Base-by-base conservation (phyloP, 1,284 basidiomycete genomes). In the Ceratobasidium sp. region DNA sequence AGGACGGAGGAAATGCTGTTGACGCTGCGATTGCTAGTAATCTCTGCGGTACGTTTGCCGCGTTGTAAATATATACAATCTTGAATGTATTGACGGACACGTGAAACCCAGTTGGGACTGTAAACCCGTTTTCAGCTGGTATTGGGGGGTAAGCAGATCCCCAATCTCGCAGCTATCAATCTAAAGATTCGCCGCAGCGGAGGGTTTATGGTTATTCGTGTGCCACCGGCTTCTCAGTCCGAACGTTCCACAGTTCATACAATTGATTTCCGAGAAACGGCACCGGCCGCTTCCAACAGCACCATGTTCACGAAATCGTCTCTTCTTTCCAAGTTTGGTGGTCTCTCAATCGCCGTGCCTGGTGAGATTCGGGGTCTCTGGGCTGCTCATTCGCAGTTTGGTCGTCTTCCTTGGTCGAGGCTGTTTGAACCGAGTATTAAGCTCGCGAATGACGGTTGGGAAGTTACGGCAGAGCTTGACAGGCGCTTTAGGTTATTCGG, bases 261-360 rank as follows among this genome's bases (percentile, higher is more conserved):
- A 2, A 86, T 98, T 71, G 93, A 97, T 82, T 98, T 95, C 79
- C 87, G 96, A 55, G 96, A 98, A 80, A 91, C 88, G 0, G 93
- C 92, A 0, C 94, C 96, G 0, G 86, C 85, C 0, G 80, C 86
- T 50, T 83, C 93, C 1, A 90, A 90, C 76, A 80, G 83, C 59
- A 88, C 88, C 9, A 97, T 97, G 94, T 97, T 88, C 77, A 61
- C 74, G 28, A 52, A 81, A 28, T 78, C 86, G 62, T 84, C 89
- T 0, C 76, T 78, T 0, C 81, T 84, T 2, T 85, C 92, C 18
- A 83, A 79, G 73, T 87, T 86, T 72, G 96, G 96, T 8, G 96
- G 96, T 2, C 82, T 97, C 26, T 80, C 92, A 8, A 86, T 95
- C 21, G 96, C 87, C 32, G 89, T 97, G 0, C 96, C 96, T 0